Evolutionary conservation across 2,329 filamentous ascomycete genomes (phyloP).

Genomic region (Fusarium palustre): DNA sequence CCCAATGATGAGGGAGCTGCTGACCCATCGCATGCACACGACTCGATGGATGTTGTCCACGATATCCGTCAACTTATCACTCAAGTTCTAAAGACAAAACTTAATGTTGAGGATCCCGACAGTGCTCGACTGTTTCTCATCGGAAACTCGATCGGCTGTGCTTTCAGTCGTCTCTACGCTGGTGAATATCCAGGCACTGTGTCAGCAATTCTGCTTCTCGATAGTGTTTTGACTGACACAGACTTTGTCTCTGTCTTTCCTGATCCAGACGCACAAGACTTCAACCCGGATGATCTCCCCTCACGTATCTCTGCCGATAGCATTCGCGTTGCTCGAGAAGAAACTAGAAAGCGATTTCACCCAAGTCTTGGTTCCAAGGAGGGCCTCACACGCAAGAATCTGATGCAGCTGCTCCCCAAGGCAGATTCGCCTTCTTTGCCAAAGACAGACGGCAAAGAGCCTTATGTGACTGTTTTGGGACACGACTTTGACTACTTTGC

Average conservation of each 20-base stretch:
- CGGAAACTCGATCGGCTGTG: constrained; percentile 43
- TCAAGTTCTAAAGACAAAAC: constrained; percentile 11
- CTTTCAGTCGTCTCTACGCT: constrained; percentile 63
- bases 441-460: not conserved
- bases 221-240: constrained; percentile 68
- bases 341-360: constrained; percentile 35
- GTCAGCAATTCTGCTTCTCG: constrained; percentile 63
- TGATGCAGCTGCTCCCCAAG: constrained; percentile 33
- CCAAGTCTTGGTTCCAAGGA: constrained; percentile 38
- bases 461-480: constrained; percentile 41
- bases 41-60: constrained; percentile 53
- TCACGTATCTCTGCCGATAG: constrained; percentile 13
- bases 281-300: constrained; percentile 52
- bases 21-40: constrained; percentile 59
- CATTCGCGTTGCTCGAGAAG: constrained; percentile 22
- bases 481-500: constrained; percentile 43
- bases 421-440: constrained; percentile 28
- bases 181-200: constrained; percentile 59
- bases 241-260: constrained; percentile 68
- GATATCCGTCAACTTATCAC: constrained; percentile 39
- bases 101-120: not conserved
- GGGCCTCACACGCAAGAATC: constrained; percentile 37
- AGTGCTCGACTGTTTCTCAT: constrained; percentile 24
- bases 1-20: constrained; percentile 57
- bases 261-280: constrained; percentile 61